Evolutionary conservation across 345 rosid species (phyloP).

Genomic region (Pelargonium nanum): DNA sequence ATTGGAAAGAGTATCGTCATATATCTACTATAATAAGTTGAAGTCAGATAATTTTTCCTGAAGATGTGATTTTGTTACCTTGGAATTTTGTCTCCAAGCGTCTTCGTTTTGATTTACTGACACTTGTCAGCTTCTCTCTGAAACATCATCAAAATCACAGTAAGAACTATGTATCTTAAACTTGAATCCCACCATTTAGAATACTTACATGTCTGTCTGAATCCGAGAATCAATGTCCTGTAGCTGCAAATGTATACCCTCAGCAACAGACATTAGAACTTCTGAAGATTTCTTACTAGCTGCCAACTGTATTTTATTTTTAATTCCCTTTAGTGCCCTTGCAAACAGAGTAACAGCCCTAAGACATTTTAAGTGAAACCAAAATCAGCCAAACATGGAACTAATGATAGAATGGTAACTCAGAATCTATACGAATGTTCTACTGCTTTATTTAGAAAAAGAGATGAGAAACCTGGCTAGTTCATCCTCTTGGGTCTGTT

Average conservation of each 20-base stretch:
- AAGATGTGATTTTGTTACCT: conserved; percentile 35
- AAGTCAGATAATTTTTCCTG: conserved; percentile 1
- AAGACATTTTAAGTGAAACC: conserved; percentile 24
- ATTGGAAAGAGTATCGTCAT: background rate
- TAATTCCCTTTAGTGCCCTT: conserved; percentile 54
- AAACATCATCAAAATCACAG: conserved; percentile 19
- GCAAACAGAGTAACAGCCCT: conserved; percentile 64
- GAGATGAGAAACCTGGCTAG: conserved; percentile 49
- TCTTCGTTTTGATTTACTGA: conserved; percentile 64
- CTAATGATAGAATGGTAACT: conserved; percentile 5
- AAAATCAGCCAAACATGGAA: conserved; percentile 15
- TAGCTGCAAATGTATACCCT: conserved; percentile 51
- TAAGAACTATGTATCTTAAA: conserved; percentile 11
- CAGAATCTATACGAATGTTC: background rate
- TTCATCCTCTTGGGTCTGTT: conserved; percentile 50
- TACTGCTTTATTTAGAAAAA: conserved; percentile 3
- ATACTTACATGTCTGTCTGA: conserved; percentile 58
- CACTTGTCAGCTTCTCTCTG: conserved; percentile 53
- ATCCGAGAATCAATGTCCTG: conserved; percentile 58
- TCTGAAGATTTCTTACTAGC: conserved; percentile 62
- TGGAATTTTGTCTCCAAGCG: conserved; percentile 58
- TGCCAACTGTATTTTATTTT: conserved; percentile 51
- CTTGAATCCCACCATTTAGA: conserved; percentile 7
- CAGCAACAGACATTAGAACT: conserved; percentile 61
- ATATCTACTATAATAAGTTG: background rate